Percentiles rank a stretch among this genome's conserved stretches.
These are phyloP conservation scores for Elaeis guineensis DNA, from an alignment of 176 grass and related monocot species.

Conservation along the genomic window DNA sequence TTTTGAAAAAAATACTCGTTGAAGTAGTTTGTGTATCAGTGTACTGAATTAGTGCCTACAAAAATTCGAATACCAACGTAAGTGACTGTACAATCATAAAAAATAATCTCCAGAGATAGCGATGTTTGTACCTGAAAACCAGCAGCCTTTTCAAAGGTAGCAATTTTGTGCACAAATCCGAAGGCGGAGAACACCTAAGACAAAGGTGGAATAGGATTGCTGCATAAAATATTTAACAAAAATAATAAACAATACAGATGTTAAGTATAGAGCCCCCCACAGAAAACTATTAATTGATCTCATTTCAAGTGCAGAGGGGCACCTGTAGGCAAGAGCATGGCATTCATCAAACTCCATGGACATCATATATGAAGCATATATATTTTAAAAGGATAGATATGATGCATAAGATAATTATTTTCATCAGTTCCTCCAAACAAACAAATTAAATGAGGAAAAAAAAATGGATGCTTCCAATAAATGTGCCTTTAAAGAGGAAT, in stretches of 20 bases:
- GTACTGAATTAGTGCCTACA: constrained; percentile 85
- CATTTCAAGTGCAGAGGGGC: too few relatives aligned
- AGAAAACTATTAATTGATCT: too few relatives aligned
- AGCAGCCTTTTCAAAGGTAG: too few relatives aligned
- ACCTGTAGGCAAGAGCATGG: background rate
- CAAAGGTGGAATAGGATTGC: background rate
- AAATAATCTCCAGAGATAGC: too few relatives aligned
- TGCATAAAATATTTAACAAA: too few relatives aligned
- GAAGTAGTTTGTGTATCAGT: constrained; percentile 78
- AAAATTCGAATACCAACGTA: constrained; percentile 1
- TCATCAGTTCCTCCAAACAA: background rate
- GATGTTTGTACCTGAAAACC: constrained; percentile 64
- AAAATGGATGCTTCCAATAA: too few relatives aligned
- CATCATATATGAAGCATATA: background rate
- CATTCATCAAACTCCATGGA: constrained; percentile 4
- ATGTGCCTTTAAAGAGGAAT: too few relatives aligned
- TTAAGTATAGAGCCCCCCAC: too few relatives aligned
- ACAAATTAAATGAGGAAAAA: too few relatives aligned
- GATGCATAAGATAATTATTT: background rate
- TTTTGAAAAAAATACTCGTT: too few relatives aligned
- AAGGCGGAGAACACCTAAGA: constrained; percentile 94
- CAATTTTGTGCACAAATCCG: constrained; percentile 98
- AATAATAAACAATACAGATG: too few relatives aligned
- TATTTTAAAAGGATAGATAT: background rate
- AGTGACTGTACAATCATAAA: too few relatives aligned